Evolutionary conservation across 176 grass and related monocot species (phyloP).

Genomic region (Hyparrhenia diplandra): DNA sequence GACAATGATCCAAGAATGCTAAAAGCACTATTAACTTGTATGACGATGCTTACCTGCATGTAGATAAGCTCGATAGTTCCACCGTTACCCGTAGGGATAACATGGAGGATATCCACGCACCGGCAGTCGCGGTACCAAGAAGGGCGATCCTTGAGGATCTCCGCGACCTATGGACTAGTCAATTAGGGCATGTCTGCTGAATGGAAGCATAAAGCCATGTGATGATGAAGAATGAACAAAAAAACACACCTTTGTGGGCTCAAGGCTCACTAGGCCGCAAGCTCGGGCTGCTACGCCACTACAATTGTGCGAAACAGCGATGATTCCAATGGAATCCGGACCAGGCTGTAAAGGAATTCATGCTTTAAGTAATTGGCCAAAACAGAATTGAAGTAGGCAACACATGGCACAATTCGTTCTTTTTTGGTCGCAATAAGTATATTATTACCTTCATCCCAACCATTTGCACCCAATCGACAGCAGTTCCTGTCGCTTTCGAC

Average conservation of each 20-base stretch:
- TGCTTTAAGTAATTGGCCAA: constrained; percentile 1
- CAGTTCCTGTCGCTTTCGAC: constrained; percentile 96
- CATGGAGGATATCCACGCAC: constrained; percentile 75
- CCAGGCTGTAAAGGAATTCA: constrained; percentile 72
- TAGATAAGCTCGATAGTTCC: constrained; percentile 96
- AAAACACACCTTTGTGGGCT: constrained; percentile 85
- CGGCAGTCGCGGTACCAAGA: constrained; percentile 97
- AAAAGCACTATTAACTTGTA: not conserved
- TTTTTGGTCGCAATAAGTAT: not conserved
- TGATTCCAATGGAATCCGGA: constrained; percentile 99
- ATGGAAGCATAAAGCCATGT: constrained; percentile 35
- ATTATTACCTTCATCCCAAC: constrained; percentile 97
- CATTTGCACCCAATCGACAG: constrained; percentile 99
- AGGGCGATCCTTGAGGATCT: constrained; percentile 94
- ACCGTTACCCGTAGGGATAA: constrained; percentile 93
- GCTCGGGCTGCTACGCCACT: constrained; percentile 98
- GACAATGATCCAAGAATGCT: not conserved
- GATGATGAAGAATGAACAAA: constrained; percentile 18
- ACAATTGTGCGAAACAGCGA: constrained; percentile 99
- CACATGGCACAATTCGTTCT: constrained; percentile 5
- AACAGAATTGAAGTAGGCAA: constrained; percentile 18
- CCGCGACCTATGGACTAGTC: constrained; percentile 69
- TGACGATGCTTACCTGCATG: constrained; percentile 76
- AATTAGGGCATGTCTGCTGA: constrained; percentile 29
- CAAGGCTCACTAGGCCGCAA: constrained; percentile 98